Evolutionary conservation across 2,329 filamentous ascomycete genomes (phyloP).

Genomic region (Fusarium equiseti): DNA sequence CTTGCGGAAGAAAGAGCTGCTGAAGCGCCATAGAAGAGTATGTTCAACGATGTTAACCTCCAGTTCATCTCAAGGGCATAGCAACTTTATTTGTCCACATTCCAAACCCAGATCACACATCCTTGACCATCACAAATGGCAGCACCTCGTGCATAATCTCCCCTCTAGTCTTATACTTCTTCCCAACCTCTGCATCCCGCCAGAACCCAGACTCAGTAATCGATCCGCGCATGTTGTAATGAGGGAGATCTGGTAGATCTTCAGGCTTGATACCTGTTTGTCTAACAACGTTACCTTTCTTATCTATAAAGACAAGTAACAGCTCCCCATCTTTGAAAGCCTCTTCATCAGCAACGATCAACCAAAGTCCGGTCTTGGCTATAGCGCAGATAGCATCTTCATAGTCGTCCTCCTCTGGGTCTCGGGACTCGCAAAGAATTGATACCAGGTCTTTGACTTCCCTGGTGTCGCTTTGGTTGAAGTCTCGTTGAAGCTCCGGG

Average conservation of each 20-base stretch:
- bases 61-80: too few relatives aligned
- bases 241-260: background rate
- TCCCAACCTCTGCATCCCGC: background rate
- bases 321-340: too few relatives aligned
- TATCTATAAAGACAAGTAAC: too few relatives aligned
- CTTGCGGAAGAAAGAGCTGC: background rate
- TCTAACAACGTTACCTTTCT: background rate
- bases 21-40: too few relatives aligned
- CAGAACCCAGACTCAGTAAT: background rate
- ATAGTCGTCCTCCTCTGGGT: background rate
- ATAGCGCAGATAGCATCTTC: background rate
- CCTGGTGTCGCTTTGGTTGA: background rate
- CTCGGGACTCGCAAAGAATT: background rate
- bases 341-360: background rate
- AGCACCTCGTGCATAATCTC: background rate
- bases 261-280: background rate
- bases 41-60: too few relatives aligned
- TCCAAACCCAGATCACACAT: too few relatives aligned
- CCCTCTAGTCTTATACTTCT: background rate
- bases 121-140: rapidly evolving
- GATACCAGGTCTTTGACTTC: background rate
- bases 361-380: background rate
- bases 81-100: too few relatives aligned
- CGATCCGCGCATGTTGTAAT: background rate
- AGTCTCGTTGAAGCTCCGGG: background rate